Conservation (phyloP, 371 early-diverging fungal species). For the Mortierella sp. region DNA sequence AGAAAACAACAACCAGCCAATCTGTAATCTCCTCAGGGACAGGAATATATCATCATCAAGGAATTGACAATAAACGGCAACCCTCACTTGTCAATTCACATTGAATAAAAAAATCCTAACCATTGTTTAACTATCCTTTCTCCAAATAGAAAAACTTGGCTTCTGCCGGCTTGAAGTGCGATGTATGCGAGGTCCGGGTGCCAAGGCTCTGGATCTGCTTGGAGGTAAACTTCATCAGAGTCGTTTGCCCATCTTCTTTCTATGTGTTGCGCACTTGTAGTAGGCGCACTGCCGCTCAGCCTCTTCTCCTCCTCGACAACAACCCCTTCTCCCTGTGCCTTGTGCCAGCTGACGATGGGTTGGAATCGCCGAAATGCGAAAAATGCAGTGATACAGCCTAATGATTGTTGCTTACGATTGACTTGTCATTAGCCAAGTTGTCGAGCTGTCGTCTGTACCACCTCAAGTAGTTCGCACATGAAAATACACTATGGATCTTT, state of each 20-base stretch:
- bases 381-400: not conserved
- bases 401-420: not conserved
- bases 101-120: not conserved
- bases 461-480: conserved; percentile 50
- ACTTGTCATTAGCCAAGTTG: conserved; percentile 36
- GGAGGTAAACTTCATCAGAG: conserved; percentile 28
- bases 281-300: not conserved
- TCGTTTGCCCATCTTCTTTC: not conserved
- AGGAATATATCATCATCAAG: not conserved
- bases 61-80: not conserved
- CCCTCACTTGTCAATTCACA: not conserved
- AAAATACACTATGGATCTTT: conserved; percentile 31
- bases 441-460: conserved; percentile 49
- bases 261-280: not conserved
- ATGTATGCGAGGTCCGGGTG: conserved; percentile 48
- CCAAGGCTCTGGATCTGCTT: conserved; percentile 54
- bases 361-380: not conserved
- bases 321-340: not conserved
- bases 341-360: not conserved
- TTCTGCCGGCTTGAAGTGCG: conserved; percentile 50
- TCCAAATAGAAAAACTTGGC: conserved; percentile 46
- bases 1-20: not conserved
- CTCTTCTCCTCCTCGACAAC: not conserved
- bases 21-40: not conserved
- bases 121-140: no score